Base-by-base conservation (phyloP, 1,284 basidiomycete genomes). In the Apiotrichum siamense region DNA sequence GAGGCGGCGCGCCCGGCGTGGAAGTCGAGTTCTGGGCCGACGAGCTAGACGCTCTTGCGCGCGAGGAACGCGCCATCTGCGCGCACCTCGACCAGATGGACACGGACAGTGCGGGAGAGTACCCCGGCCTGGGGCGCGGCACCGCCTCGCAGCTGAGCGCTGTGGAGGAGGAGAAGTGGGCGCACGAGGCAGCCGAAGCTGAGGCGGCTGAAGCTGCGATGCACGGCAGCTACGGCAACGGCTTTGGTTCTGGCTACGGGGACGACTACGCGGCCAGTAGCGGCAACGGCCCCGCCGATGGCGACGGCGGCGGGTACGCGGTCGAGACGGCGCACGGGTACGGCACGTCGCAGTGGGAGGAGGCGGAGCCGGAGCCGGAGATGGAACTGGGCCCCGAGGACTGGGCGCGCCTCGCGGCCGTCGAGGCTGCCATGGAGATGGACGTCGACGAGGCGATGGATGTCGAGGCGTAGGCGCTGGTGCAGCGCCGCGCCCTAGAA, bases 1-100 rank as follows among this genome's bases (percentile, higher is more conserved):
- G 55, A 23, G 44, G 61, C 4, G n/a, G n/a, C n/a, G n/a, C n/a
- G n/a, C n/a, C n/a, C n/a, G n/a, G n/a, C n/a, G n/a, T n/a, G n/a
- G n/a, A n/a, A n/a, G 65, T 66, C 17, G 68, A 70, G 3, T 66
- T 69, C 50, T 69, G 67, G 67, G 66, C 65, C 36, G 65, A 66
- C 29, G 63, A 64, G 37, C 50, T 55, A 17, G 53, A 59, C 15
- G 26, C 42, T 2, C 25, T 64, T 12, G 49, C 54, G 9, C 47
- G 36, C 7, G 58, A 65, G 54, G 61, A 61, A 49, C 31, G 35
- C 25, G 55, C 32, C 1, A 26, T 58, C 7, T 31, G 41, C 29
- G 31, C 18, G 11, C 45, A 46, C 32, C 49, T 58, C 12, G 11
- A 54, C 7, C 26, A 15, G 27, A 36, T 41, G 29, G 49, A 58